These are phyloP conservation scores for Kregervanrija pseudodelftensis DNA, from an alignment of 805 yeast species.

Conservation along the genomic window DNA sequence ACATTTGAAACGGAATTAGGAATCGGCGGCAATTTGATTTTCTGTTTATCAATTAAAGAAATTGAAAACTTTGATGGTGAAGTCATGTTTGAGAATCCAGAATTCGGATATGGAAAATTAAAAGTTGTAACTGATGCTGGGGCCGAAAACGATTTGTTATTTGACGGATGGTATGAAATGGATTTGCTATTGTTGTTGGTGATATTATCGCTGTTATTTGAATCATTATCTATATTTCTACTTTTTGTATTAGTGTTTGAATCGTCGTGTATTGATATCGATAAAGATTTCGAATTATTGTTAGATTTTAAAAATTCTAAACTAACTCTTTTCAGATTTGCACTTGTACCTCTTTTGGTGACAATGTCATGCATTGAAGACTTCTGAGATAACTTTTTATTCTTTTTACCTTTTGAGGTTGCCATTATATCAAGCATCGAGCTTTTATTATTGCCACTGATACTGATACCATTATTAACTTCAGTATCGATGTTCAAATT, in stretches of 20 bases:
- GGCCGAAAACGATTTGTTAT: constrained; percentile 8
- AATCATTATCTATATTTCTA: constrained; percentile 4
- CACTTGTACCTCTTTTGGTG: constrained; percentile 21
- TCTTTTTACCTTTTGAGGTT: neutral
- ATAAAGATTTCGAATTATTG: neutral
- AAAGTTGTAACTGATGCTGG: constrained; percentile 16
- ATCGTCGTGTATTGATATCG: no score
- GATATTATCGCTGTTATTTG: neutral
- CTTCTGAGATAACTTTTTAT: constrained; percentile 1
- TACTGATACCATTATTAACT: no score
- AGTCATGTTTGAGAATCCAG: constrained; percentile 14
- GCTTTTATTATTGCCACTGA: no score
- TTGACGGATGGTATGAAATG: constrained; percentile 4
- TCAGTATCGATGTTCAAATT: neutral
- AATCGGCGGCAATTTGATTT: constrained; percentile 23
- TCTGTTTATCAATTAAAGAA: constrained; percentile 6
- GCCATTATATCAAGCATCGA: no score
- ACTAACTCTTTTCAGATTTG: constrained; percentile 22
- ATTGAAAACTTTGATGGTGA: constrained; percentile 25
- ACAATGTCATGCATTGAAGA: constrained; percentile 21
- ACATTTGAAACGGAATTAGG: constrained; percentile 13
- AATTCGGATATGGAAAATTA: constrained; percentile 1
- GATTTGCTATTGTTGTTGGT: constrained; percentile 1
- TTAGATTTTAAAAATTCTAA: neutral
- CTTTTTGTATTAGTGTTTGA: neutral